Percentiles rank a stretch among this genome's conserved stretches.
These are phyloP conservation scores for Oehlia diaphana DNA, from an alignment of 192 early-diverging fungal genomes.

Conservation along the genomic window DNA sequence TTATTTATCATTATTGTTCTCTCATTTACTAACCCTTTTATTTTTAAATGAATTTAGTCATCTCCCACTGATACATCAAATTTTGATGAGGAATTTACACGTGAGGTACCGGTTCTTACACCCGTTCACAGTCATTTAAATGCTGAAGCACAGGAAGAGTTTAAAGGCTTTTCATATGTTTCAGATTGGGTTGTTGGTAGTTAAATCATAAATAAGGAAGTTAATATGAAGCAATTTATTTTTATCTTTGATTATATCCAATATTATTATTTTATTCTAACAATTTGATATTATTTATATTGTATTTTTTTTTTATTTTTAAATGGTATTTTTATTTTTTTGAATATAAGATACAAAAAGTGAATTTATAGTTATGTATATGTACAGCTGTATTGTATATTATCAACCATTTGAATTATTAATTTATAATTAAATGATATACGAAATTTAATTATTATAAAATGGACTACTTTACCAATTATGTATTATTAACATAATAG, in stretches of 20 bases:
- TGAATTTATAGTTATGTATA: no score
- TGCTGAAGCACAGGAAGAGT: slow-evolving; percentile 88
- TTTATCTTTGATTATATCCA: background rate
- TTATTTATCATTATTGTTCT: background rate
- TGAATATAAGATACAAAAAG: no score
- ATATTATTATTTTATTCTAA: no score
- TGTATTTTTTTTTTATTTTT: no score
- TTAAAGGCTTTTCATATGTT: slow-evolving; percentile 91
- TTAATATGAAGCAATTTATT: background rate
- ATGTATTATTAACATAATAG: no score
- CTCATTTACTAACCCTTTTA: background rate
- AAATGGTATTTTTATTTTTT: no score
- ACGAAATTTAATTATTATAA: no score
- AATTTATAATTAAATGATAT: no score
- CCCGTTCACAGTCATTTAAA: slow-evolving; percentile 85
- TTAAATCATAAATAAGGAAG: slow-evolving; percentile 20
- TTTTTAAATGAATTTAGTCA: slow-evolving; percentile 11
- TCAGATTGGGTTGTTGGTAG: slow-evolving; percentile 71
- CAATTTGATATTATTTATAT: no score
- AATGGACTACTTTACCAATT: no score
- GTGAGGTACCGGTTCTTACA: slow-evolving; percentile 88
- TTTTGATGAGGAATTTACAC: slow-evolving; percentile 99
- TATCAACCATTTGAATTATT: no score
- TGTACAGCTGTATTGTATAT: no score
- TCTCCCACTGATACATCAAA: slow-evolving; percentile 89